Base-by-base conservation (phyloP, 257 asterid genomes). In the Solanum lycopersicoides region DNA sequence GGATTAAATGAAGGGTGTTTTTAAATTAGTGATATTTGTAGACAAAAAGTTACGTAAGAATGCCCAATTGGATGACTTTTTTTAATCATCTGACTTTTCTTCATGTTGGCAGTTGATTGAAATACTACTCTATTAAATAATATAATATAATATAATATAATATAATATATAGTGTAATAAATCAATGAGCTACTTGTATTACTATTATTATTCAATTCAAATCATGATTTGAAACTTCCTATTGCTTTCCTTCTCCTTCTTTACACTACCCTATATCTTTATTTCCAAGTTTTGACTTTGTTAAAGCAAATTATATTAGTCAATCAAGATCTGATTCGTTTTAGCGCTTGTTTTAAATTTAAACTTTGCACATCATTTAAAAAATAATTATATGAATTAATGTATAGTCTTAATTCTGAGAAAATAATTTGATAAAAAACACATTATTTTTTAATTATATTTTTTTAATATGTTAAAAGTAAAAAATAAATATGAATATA, bases 31-130 rank as follows among this genome's bases (percentile, higher is more conserved):
- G 42, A 47, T 80, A n/a, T 45, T 80, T 80, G 28, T 10, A 80
- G 11, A 45, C 42, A 30, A 16, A 15, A 30, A 16, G 66, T 9
- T 80, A 80, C 85, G 69, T 30, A 47, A 50, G 20, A 45, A 80
- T 80, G 42, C 85, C 18, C 69, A 18, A 56, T 83, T 73, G 84
- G 85, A 75, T 60, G 89, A 76, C 87, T 53, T 82, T 63, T 37
- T 87, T 44, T 87, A 87, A 44, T 74, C 82, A 39, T 86, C 88
- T 86, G 84, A 45, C 82, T 73, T 53, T n/a, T 88, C 79, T 68
- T 68, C 73, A 47, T 30, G 30, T 47, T 79, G 42, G 66, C 84
- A 79, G 84, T 79, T 45, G 42, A 28, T 45, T 45, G 11, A 79
- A 79, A 45, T 7, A 45, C 4, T 25, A 28, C 1, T 25, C 7